Percentiles rank a stretch among this genome's conserved stretches.
Conservation (phyloP, 2,329 filamentous ascomycete genomes). For the Orbilia ellipsospora region DNA sequence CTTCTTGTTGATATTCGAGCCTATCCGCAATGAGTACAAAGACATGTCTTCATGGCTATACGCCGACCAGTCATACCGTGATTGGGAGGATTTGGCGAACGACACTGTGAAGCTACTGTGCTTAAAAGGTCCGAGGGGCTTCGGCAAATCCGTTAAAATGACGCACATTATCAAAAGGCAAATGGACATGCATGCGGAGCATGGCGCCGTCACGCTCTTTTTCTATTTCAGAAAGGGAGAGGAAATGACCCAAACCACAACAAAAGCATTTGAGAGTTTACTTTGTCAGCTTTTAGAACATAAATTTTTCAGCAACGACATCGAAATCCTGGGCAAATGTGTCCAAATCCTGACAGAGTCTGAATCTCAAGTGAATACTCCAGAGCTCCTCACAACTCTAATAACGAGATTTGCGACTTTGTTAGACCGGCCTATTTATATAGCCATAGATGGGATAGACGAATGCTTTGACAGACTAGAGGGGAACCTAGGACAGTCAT, state of each 20-base stretch:
- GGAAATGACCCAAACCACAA: not conserved
- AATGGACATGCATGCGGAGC: no score
- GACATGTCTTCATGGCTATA: constrained; percentile 19
- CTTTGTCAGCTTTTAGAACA: constrained; percentile 16
- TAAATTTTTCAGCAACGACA: not conserved
- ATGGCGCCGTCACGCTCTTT: constrained; percentile 8
- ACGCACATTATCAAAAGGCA: constrained; percentile 11
- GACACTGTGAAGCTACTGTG: not conserved
- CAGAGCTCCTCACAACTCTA: not conserved
- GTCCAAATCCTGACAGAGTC: not conserved
- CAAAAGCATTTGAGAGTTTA: constrained; percentile 8
- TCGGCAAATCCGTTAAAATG: constrained; percentile 34
- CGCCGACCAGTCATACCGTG: constrained; percentile 2
- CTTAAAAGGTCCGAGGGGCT: constrained; percentile 17
- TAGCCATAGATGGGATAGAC: constrained; percentile 18
- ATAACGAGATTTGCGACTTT: not conserved
- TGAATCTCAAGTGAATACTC: no score
- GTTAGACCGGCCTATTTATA: not conserved
- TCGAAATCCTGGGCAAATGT: constrained; percentile 5
- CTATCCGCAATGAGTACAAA: constrained; percentile 10
- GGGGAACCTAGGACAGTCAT: not conserved
- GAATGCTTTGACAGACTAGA: constrained; percentile 22
- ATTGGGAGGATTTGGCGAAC: constrained; percentile 13
- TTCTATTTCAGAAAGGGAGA: constrained; percentile 24
- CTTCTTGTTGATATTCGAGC: constrained; percentile 12